phyloP scores from a whole-genome alignment of 2,329 filamentous ascomycete genomes.

The Periglandula ipomoeae region DNA sequence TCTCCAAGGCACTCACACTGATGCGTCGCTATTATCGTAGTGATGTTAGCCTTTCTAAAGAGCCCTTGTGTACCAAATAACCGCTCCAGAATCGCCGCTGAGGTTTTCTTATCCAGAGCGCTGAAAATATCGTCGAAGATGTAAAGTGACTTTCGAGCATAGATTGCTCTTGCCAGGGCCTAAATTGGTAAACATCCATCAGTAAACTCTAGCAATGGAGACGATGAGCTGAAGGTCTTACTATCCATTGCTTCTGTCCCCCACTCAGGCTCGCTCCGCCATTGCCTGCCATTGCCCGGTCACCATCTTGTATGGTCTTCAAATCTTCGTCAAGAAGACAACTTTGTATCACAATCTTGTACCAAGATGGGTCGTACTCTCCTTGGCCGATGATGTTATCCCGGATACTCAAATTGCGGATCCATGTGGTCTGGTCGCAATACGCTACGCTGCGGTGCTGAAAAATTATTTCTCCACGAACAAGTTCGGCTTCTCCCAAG shows the following conservation, averaged over 20 bases:
- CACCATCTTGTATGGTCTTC: slow-evolving; percentile 11
- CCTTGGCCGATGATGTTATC: slow-evolving; percentile 12
- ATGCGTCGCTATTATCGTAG: background rate
- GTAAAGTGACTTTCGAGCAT: slow-evolving; percentile 81
- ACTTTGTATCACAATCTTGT: slow-evolving; percentile 35
- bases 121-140: slow-evolving; percentile 82
- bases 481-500: slow-evolving; percentile 11
- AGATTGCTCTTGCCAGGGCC: slow-evolving; percentile 83
- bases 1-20: too few relatives aligned
- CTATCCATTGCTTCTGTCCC: slow-evolving; percentile 18
- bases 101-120: slow-evolving; percentile 54
- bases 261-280: slow-evolving; percentile 16
- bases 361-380: slow-evolving; percentile 7
- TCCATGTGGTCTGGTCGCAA: slow-evolving; percentile 15
- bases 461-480: background rate
- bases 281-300: slow-evolving; percentile 13
- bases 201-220: slow-evolving; percentile 35
- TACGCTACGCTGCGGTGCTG: slow-evolving; percentile 8
- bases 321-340: slow-evolving; percentile 72
- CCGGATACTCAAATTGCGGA: slow-evolving; percentile 12
- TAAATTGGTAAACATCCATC: slow-evolving; percentile 73
- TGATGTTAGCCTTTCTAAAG: background rate
- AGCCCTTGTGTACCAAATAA: background rate
- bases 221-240: slow-evolving; percentile 6
- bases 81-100: background rate